A percentile compares a stretch with the other conserved stretches of the same genome.
These are phyloP conservation scores for Plantago elongata DNA, from an alignment of 257 asterid species.

Conservation along the genomic window DNA sequence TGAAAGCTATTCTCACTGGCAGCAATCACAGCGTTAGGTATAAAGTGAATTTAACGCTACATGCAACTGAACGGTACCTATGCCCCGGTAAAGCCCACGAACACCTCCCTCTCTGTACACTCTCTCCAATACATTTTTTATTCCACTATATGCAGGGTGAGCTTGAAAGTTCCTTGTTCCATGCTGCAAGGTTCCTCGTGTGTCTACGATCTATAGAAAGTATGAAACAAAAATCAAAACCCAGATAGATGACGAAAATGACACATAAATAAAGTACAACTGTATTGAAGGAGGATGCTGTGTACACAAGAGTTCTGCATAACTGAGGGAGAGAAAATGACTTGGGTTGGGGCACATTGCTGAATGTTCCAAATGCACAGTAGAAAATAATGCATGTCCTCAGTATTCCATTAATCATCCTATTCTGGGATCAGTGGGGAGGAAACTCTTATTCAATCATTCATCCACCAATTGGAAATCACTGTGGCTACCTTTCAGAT, in stretches of 20 bases:
- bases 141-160: conserved; percentile 63
- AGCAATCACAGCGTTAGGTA: background rate
- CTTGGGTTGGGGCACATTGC: too few species aligned
- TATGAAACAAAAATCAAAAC: background rate
- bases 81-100: conserved; percentile 85
- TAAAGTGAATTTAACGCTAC: background rate
- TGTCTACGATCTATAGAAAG: conserved; percentile 60
- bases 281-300: background rate
- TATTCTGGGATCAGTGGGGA: too few species aligned
- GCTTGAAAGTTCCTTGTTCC: conserved; percentile 33
- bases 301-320: background rate
- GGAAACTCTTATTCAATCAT: too few species aligned
- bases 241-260: background rate
- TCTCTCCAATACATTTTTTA: conserved; percentile 57
- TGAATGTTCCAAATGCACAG: too few species aligned
- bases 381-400: too few species aligned
- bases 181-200: conserved; percentile 35
- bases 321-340: too few species aligned
- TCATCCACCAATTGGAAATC: too few species aligned
- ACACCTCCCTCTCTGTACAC: conserved; percentile 84
- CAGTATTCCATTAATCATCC: too few species aligned
- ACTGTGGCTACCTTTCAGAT: too few species aligned
- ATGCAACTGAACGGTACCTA: conserved; percentile 42
- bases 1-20: too few species aligned
- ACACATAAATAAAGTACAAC: background rate